Conservation (phyloP, 2,329 filamentous ascomycete species). For the Sordariomycetes sp. region DNA sequence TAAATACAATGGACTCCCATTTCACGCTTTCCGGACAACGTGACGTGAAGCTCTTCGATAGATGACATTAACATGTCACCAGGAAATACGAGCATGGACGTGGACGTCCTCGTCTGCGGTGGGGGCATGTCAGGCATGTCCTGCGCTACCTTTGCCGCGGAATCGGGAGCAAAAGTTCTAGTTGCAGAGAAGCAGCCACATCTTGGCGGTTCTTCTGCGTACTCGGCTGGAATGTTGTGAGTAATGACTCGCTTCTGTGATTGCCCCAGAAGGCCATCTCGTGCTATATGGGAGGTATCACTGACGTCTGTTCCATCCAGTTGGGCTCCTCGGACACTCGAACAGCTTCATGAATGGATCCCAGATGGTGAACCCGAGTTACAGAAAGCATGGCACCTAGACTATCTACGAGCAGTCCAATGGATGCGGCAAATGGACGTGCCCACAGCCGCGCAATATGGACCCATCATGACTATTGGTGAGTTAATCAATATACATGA, state of each 20-base stretch:
- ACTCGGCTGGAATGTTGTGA: constrained; percentile 4
- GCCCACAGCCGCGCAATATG: neutral
- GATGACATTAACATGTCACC: neutral
- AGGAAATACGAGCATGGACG: constrained; percentile 1
- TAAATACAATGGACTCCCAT: too few species aligned
- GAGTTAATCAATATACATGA: neutral
- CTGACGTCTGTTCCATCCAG: neutral
- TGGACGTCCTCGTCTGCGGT: constrained; percentile 2
- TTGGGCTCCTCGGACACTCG: constrained; percentile 1
- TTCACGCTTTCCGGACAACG: too few species aligned
- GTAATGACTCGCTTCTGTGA: neutral
- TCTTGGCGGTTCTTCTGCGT: constrained; percentile 2
- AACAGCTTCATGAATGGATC: neutral
- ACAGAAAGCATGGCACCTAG: neutral
- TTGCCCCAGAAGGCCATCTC: too few species aligned
- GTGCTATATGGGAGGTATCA: too few species aligned
- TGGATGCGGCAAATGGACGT: constrained; percentile 2
- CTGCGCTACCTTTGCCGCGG: neutral
- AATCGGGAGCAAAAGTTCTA: neutral
- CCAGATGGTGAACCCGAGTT: constrained; percentile 2
- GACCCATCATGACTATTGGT: constrained; percentile 3
- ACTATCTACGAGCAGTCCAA: constrained; percentile 2
- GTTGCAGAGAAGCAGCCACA: neutral
- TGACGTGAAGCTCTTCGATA: neutral
- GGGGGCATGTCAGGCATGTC: constrained; percentile 4